A percentile compares a stretch with the other conserved stretches of the same genome.
phyloP scores from a whole-genome alignment of 2,329 filamentous ascomycete genomes.

The Claviceps humidiphila region DNA sequence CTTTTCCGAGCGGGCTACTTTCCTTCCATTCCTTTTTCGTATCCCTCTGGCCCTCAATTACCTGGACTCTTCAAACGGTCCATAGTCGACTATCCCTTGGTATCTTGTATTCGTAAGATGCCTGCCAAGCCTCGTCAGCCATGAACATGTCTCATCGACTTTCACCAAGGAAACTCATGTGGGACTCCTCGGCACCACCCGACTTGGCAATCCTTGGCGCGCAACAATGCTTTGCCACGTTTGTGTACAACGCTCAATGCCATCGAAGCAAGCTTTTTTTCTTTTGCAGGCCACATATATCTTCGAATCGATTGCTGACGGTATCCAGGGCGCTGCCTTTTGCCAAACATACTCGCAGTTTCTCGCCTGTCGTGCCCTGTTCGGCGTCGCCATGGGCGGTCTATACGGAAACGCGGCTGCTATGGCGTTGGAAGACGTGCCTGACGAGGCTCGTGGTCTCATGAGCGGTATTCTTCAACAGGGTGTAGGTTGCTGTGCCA shows the following conservation, averaged over 20 bases:
- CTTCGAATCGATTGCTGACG: neutral
- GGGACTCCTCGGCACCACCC: neutral
- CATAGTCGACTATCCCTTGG: too few relatives aligned
- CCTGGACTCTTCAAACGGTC: too few relatives aligned
- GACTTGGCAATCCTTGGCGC: conserved; percentile 5
- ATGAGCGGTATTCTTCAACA: conserved; percentile 68
- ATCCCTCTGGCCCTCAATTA: neutral
- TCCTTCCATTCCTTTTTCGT: neutral
- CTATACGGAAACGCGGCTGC: conserved; percentile 67
- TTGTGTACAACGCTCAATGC: neutral
- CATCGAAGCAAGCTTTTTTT: neutral
- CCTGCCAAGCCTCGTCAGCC: neutral
- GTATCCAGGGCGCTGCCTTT: conserved; percentile 48
- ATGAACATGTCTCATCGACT: neutral
- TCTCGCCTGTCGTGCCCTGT: conserved; percentile 59
- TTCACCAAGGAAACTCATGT: neutral
- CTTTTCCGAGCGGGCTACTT: too few relatives aligned
- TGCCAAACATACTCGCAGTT: conserved; percentile 56
- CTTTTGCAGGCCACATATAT: neutral
- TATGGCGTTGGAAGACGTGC: conserved; percentile 65
- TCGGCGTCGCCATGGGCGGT: conserved; percentile 73
- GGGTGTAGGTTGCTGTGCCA: conserved; percentile 28
- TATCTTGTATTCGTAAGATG: too few relatives aligned
- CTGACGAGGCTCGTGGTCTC: conserved; percentile 53
- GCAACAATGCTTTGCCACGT: neutral